Evolutionary conservation across 2,329 filamentous ascomycete genomes (phyloP), one percentile per base, ranked within the genome.

Genomic region (Torrubiella hemipterigena): DNA sequence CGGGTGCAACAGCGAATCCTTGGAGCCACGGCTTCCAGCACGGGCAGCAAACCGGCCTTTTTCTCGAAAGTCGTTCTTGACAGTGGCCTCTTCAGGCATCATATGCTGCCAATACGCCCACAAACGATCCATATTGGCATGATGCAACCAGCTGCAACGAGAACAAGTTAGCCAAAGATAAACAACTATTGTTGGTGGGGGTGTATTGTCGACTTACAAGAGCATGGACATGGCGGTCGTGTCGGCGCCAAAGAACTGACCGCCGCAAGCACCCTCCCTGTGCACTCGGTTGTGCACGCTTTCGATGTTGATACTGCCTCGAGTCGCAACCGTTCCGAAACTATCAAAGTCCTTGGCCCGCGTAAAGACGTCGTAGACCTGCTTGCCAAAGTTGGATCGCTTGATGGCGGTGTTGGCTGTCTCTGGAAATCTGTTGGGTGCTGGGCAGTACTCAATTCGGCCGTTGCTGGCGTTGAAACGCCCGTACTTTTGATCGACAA

Each of bases 81-180:
- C 41, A 16, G 54, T 43, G 24, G 42, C 44, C 36, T 44, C 39
- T 25, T 42, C 30, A 7, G 48, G 50, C 35, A 38, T 34, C 11
- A 61, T 47, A 15, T 48, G 51, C 40, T 63, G 53, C 54, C 56
- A 63, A 36, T 60, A 49, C 5, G 65, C 59, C 45, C 71, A 72
- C 17, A 76, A 56, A 15, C 71, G 63, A 39, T 76, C 69, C 33
- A 76, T 59, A 41, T 76, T 70, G 40, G 60, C 50, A 50, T 57
- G 57, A 32, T 57, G 54, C 6, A 57, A 46, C 52, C 51, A 55
- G 37, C 39, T 41, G 16, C 6, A 10, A 7, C n/a, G n/a, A n/a
- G n/a, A 13, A n/a, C n/a, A n/a, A n/a, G n/a, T n/a, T n/a, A n/a
- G n/a, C n/a, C n/a, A n/a, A n/a, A 27, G 35, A 42, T 24, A 32